Base-by-base conservation (phyloP, 1,139 yeast genomes). In the Zygosaccharomyces sapae region DNA sequence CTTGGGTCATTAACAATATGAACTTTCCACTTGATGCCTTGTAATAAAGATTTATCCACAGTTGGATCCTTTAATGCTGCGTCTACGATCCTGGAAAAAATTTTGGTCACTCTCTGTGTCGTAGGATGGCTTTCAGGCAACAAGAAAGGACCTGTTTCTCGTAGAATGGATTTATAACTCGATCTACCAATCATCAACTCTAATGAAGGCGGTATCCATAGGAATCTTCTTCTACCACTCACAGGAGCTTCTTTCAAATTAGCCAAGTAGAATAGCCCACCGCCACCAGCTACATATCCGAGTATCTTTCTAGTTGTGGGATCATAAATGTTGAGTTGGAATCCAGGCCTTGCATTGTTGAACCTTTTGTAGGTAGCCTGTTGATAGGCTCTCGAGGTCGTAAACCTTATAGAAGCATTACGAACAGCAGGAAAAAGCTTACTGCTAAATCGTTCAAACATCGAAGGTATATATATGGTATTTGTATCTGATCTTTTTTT, bases 181-280 rank as follows among this genome's bases (percentile, higher is more conserved):
- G 74, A 73, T 39, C 80, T 80, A 1, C 96, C 96, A n/a, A 87
- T 69, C 53, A 65, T 71, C 33, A 68, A 59, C 62, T 90, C 97
- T 24, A 84, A 54, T 70, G 81, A 76, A 47, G 76, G 76, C 2
- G 92, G 84, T 1, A 87, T 73, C 76, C 90, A 78, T 62, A 90
- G 76, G 57, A 89, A 78, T 52, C 97, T 72, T 30, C 68, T 69
- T 45, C 98, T 72, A 24, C 81, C 80, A 1, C 96, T 83, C 33
- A 83, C 82, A 0, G 97, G 97, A 0, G 96, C 96, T 54, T 77
- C 77, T 53, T 89, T 85, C 34, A 86, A 69, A 61, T 89, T 81
- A 43, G 83, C 72, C 3, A 80, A 59, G 55, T 85, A 82, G 55
- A 86, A 73, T 1, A 77, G 70, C 0, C 70, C 70, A n/a, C 68